These are phyloP conservation scores for Globisporangium takayamanum DNA, from an alignment of 352 stramenopile species.

Conservation along the genomic window DNA sequence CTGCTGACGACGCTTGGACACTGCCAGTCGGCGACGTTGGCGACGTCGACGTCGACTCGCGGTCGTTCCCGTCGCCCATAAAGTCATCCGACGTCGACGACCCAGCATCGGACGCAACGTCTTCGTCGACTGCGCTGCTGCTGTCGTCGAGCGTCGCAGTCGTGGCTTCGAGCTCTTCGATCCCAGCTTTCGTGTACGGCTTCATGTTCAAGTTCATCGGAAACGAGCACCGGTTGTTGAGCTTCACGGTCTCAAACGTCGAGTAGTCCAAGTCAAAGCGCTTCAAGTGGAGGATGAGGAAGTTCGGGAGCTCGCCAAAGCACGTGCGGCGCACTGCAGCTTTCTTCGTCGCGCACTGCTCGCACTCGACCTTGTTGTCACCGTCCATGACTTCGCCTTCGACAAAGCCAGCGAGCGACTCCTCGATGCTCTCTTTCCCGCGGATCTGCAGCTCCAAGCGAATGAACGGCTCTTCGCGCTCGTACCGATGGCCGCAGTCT, in stretches of 20 bases:
- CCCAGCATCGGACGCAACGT: slow-evolving; percentile 46
- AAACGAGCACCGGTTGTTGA: slow-evolving; percentile 98
- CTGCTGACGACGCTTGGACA: slow-evolving; percentile 14
- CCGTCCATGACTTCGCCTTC: slow-evolving; percentile 99
- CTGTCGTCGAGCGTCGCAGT: slow-evolving; percentile 31
- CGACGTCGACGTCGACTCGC: slow-evolving; percentile 16
- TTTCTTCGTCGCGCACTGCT: slow-evolving; percentile 97
- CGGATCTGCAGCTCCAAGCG: slow-evolving; percentile 97
- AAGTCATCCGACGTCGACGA: slow-evolving; percentile 54
- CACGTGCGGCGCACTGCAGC: slow-evolving; percentile 94
- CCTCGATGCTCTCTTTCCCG: slow-evolving; percentile 97
- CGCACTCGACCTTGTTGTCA: slow-evolving; percentile 98
- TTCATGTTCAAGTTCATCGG: slow-evolving; percentile 98
- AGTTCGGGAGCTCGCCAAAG: slow-evolving; percentile 93
- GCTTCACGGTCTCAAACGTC: slow-evolving; percentile 99
- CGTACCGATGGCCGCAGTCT: slow-evolving; percentile 89
- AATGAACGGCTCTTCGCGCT: slow-evolving; percentile 96
- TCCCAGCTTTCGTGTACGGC: slow-evolving; percentile 95
- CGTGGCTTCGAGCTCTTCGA: slow-evolving; percentile 88
- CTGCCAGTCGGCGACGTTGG: slow-evolving; percentile 22
- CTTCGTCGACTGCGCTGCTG: slow-evolving; percentile 29
- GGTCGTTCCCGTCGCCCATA: slow-evolving; percentile 42
- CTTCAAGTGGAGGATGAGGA: slow-evolving; percentile 98
- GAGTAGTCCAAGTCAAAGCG: slow-evolving; percentile 99
- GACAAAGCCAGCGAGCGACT: slow-evolving; percentile 95